Conservation (phyloP, 1,284 basidiomycete species). For the Cystobasidiaceae sp. region DNA sequence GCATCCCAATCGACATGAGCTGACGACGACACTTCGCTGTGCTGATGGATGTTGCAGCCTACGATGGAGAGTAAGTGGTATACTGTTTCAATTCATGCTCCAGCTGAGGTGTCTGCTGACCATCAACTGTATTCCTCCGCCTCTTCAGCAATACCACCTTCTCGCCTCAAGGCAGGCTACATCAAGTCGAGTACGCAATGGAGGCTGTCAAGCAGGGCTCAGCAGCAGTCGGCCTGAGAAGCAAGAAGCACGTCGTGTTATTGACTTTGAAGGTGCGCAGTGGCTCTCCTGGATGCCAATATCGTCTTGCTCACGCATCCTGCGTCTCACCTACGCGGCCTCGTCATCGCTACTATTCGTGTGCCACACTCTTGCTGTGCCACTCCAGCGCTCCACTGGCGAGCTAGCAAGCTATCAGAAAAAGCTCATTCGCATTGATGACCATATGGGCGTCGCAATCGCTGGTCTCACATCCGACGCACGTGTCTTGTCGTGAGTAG, state of each 20-base stretch:
- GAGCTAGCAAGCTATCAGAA: slow-evolving; percentile 98
- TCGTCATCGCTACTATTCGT: slow-evolving; percentile 11
- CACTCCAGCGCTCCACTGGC: slow-evolving; percentile 98
- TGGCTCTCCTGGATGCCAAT: too few species aligned
- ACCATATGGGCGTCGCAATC: slow-evolving; percentile 97
- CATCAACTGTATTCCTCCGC: background rate
- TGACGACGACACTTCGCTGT: slow-evolving; percentile 18
- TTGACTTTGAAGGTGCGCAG: slow-evolving; percentile 76
- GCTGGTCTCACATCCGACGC: slow-evolving; percentile 97
- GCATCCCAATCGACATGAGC: too few species aligned
- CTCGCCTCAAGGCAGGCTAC: slow-evolving; percentile 74
- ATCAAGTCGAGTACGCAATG: slow-evolving; percentile 96
- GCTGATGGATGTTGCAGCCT: background rate
- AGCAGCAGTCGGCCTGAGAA: slow-evolving; percentile 90
- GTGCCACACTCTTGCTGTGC: too few species aligned
- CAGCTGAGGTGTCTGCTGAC: background rate
- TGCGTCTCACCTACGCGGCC: background rate
- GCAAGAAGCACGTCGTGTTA: slow-evolving; percentile 89
- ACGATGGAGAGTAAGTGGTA: slow-evolving; percentile 32
- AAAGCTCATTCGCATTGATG: slow-evolving; percentile 99
- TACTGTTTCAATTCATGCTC: too few species aligned
- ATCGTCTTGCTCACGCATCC: too few species aligned
- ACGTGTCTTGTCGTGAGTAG: slow-evolving; percentile 79
- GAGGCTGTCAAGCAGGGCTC: slow-evolving; percentile 99
- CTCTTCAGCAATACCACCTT: slow-evolving; percentile 72